A percentile compares a stretch with the other conserved stretches of the same genome.
Conservation (phyloP, 2,329 filamentous ascomycete genomes). For the Didymella sp. region DNA sequence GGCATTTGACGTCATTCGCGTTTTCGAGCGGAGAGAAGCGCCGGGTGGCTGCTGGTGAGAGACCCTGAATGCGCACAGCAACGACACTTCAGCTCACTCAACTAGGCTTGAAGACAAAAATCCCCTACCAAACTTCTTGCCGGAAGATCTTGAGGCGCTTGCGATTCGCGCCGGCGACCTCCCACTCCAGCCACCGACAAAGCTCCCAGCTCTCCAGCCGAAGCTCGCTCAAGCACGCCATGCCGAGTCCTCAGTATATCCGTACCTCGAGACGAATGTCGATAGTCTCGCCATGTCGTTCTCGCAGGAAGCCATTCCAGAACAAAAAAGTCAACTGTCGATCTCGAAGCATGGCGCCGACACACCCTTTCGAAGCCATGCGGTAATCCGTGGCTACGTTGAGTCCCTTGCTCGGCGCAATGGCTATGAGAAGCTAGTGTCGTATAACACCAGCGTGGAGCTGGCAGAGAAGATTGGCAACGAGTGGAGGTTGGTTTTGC, state of each 20-base stretch:
- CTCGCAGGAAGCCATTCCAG: conserved; percentile 62
- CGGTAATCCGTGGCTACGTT: conserved; percentile 63
- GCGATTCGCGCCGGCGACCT: conserved; percentile 31
- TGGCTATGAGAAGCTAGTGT: conserved; percentile 61
- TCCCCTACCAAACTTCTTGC: conserved; percentile 30
- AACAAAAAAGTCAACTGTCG: conserved; percentile 52
- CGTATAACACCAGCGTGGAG: conserved; percentile 69
- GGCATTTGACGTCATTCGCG: conserved; percentile 64
- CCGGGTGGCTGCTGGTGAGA: conserved; percentile 69
- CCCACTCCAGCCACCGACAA: conserved; percentile 25
- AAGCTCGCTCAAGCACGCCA: conserved; percentile 28
- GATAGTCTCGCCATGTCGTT: conserved; percentile 66
- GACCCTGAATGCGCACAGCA: background rate
- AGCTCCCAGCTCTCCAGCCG: conserved; percentile 29
- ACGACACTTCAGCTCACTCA: conserved; percentile 1
- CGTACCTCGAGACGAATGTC: conserved; percentile 71
- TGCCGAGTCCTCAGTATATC: conserved; percentile 57
- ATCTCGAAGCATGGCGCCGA: conserved; percentile 59
- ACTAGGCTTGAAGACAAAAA: conserved; percentile 33
- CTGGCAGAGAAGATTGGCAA: conserved; percentile 60
- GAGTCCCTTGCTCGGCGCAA: conserved; percentile 59
- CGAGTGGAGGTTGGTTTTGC: conserved; percentile 59
- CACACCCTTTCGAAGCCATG: conserved; percentile 69
- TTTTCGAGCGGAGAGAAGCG: conserved; percentile 67
- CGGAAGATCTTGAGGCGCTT: conserved; percentile 28